Percentiles rank a stretch among this genome's conserved stretches.
Conservation (phyloP, 371 early-diverging fungal species). For the Mortierella sp. region DNA sequence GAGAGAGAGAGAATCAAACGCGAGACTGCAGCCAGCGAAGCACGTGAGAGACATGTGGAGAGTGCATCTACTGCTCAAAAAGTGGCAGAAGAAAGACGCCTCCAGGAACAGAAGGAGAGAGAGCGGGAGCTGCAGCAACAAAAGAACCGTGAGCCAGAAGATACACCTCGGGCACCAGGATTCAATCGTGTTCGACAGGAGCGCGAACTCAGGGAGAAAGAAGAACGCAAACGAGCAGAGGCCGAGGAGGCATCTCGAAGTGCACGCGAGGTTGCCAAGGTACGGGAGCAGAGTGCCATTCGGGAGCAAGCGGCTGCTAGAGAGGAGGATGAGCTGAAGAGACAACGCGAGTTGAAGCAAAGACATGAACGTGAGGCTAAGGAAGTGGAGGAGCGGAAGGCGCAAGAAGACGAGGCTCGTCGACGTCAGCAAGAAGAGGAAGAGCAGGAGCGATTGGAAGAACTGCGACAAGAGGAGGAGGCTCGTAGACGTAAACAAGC, state of each 20-base stretch:
- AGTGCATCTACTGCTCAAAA: conserved; percentile 23
- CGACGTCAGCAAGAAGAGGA: conserved; percentile 37
- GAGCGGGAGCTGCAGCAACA: conserved; percentile 47
- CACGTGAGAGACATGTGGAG: conserved; percentile 25
- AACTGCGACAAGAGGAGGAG: conserved; percentile 30
- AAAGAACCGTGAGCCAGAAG: conserved; percentile 49
- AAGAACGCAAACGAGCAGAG: conserved; percentile 55
- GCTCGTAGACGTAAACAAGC: conserved; percentile 37
- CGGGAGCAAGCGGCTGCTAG: conserved; percentile 36
- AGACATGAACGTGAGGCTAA: conserved; percentile 23
- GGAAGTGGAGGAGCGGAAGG: conserved; percentile 41
- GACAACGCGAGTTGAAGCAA: conserved; percentile 29
- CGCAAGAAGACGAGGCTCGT: conserved; percentile 26
- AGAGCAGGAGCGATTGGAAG: conserved; percentile 17
- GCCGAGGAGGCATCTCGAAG: conserved; percentile 50
- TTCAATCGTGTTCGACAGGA: conserved; percentile 35
- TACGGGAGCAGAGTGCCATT: conserved; percentile 24
- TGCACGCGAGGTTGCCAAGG: conserved; percentile 52
- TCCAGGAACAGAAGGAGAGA: conserved; percentile 41
- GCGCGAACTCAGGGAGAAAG: conserved; percentile 39
- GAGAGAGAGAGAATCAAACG: conserved; percentile 54
- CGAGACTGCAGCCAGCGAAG: conserved; percentile 56
- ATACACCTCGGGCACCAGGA: conserved; percentile 17
- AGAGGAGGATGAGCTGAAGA: conserved; percentile 39
- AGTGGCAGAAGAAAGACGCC: conserved; percentile 49